Percentiles rank a stretch among this genome's conserved stretches.
These are phyloP conservation scores for Silene uniflora DNA, from an alignment of 148 eudicot species.

Conservation along the genomic window DNA sequence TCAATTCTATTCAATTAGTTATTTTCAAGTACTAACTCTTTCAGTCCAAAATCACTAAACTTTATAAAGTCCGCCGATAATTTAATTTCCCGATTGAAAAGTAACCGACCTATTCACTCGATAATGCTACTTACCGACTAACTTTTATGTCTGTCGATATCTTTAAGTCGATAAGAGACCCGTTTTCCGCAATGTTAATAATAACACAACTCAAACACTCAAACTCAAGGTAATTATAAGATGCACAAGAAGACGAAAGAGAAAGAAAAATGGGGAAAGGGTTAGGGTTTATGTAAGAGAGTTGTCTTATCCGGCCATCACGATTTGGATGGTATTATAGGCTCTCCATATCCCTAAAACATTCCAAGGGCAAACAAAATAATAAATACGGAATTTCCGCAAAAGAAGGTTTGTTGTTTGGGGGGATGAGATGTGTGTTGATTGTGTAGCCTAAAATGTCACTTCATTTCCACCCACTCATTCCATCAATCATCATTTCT, in stretches of 20 bases:
- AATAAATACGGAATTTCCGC: conserved; percentile 8
- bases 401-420: conserved; percentile 17
- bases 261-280: not conserved
- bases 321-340: not conserved
- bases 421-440: conserved; percentile 10
- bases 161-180: no score
- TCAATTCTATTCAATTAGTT: no score
- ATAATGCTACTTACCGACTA: no score
- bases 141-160: no score
- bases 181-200: no score
- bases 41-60: no score
- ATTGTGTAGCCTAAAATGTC: conserved; percentile 26
- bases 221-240: not conserved
- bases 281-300: conserved; percentile 5
- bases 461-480: conserved; percentile 55
- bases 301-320: conserved; percentile 16
- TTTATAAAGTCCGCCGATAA: no score
- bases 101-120: no score
- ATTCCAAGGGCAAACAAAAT: conserved; percentile 20
- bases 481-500: conserved; percentile 47
- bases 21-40: no score
- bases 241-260: not conserved
- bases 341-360: conserved; percentile 15
- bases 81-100: no score
- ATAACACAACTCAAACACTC: not conserved